Evolutionary conservation across 1,139 yeast species (phyloP), one percentile per base, ranked within the genome.

Genomic region (Wickerhamiella infanticola): DNA sequence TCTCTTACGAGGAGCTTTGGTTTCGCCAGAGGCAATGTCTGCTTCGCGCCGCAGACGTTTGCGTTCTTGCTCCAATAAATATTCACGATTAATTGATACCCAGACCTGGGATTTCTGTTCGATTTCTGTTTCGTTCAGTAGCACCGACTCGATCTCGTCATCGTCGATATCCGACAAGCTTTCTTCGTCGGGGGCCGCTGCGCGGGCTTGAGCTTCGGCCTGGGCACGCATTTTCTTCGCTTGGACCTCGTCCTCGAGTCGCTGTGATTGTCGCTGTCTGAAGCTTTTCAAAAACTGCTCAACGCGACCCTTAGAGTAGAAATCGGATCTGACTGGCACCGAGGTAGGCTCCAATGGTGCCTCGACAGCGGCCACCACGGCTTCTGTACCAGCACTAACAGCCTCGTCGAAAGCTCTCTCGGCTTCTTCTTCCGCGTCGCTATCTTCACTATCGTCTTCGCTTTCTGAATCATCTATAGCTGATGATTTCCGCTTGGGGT

Each of bases 31-130:
- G 27, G 61, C 62, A 49, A 75, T 77, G 64, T 93, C 98, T 0
- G 95, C 93, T 58, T 88, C 95, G 45, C 74, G 73, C 58, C 88
- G 84, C 52, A 88, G 70, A 51, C 90, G 68, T 60, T 85, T 86
- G 55, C 76, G 76, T 56, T 90, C 97, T 63, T 85, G 95, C 45
- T 81, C 93, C 26, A 85, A 63, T 48, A 90, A 67, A 57, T 78
- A 93, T 35, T 88, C 97, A 49, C 82, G 83, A 62, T 90, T 85
- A 46, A 84, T 69, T 1, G 93, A 86, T 47, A 82, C 76, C 97
- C 98, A 90, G 4, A 86, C 75, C 50, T 80, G 70, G 53, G 83
- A 86, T 62, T 84, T 88, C 56, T 78, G 58, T 47, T 68, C 64
- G 9, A 77, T 72, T 53, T 90, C 95, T 42, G 77, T 81, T 43